Evolutionary conservation across 176 grass and related monocot genomes (phyloP).

Genomic region (Oryza glumipatula): DNA sequence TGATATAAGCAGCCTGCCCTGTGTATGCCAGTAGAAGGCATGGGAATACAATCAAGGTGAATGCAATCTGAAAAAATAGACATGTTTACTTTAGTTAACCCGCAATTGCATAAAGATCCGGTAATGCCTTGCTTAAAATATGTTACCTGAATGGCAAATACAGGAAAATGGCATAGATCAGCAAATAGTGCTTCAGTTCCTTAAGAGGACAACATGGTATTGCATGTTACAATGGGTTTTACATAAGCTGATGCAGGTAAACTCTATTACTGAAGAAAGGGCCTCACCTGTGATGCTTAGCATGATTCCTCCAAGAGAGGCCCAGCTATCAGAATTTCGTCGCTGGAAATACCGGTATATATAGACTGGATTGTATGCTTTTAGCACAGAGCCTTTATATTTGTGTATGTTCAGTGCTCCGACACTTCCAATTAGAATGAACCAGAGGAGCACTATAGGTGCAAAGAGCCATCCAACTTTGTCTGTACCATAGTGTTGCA

Average conservation of each 20-base stretch:
- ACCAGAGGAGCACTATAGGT: slow-evolving; percentile 91
- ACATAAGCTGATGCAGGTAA: slow-evolving; percentile 20
- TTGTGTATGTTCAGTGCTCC: slow-evolving; percentile 91
- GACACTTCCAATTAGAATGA: slow-evolving; percentile 84
- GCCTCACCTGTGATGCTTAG: slow-evolving; percentile 92
- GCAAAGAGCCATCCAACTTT: slow-evolving; percentile 99
- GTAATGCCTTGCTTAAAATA: neutral
- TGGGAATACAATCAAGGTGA: slow-evolving; percentile 92
- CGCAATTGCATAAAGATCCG: slow-evolving; percentile 3
- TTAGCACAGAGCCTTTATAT: slow-evolving; percentile 74
- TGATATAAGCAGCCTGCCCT: slow-evolving; percentile 92
- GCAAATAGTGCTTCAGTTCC: slow-evolving; percentile 99
- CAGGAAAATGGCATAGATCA: slow-evolving; percentile 97
- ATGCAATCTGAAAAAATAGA: slow-evolving; percentile 76
- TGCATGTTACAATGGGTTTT: slow-evolving; percentile 8
- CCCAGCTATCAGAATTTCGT: slow-evolving; percentile 64
- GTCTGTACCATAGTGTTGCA: slow-evolving; percentile 95
- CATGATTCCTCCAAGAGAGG: slow-evolving; percentile 89
- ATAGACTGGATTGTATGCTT: slow-evolving; percentile 86
- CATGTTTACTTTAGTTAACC: slow-evolving; percentile 26
- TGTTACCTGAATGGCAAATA: slow-evolving; percentile 91
- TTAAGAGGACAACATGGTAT: slow-evolving; percentile 39
- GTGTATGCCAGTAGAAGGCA: slow-evolving; percentile 95
- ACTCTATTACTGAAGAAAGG: neutral
- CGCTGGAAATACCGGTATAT: slow-evolving; percentile 75